These are phyloP conservation scores for Boletus fagicola DNA, from an alignment of 768 basidiomycete species.

Conservation along the genomic window DNA sequence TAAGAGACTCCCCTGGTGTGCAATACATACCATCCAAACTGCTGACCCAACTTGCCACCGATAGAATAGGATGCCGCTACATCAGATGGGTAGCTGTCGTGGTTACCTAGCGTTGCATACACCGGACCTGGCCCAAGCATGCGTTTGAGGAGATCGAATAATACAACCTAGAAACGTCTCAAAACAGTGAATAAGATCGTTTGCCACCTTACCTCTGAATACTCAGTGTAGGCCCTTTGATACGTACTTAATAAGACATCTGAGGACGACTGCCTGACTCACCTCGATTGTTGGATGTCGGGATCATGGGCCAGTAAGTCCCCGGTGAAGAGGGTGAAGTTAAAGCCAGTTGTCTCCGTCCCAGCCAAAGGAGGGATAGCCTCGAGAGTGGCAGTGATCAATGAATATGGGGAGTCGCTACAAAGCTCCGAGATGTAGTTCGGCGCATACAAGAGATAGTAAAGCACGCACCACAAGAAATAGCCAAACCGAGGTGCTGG, in stretches of 20 bases:
- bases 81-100: slow-evolving; percentile 61
- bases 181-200: slow-evolving; percentile 1
- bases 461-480: slow-evolving; percentile 48
- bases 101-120: slow-evolving; percentile 74
- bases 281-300: slow-evolving; percentile 62
- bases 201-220: slow-evolving; percentile 51
- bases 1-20: not conserved
- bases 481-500: slow-evolving; percentile 71
- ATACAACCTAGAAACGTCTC: slow-evolving; percentile 43
- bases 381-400: slow-evolving; percentile 58
- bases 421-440: not conserved
- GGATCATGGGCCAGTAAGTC: slow-evolving; percentile 74
- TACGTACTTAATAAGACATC: not conserved
- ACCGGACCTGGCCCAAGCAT: slow-evolving; percentile 66
- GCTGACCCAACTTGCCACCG: slow-evolving; percentile 50
- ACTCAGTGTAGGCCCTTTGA: slow-evolving; percentile 54
- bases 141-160: slow-evolving; percentile 66
- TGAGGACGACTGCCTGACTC: slow-evolving; percentile 12
- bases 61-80: slow-evolving; percentile 62
- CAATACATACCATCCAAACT: slow-evolving; percentile 61
- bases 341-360: slow-evolving; percentile 59
- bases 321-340: slow-evolving; percentile 68
- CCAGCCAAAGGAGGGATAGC: slow-evolving; percentile 66
- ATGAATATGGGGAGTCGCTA: slow-evolving; percentile 63
- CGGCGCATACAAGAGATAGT: not conserved